Evolutionary conservation across 257 asterid species (phyloP).

Genomic region (Ligustrum vulgare): DNA sequence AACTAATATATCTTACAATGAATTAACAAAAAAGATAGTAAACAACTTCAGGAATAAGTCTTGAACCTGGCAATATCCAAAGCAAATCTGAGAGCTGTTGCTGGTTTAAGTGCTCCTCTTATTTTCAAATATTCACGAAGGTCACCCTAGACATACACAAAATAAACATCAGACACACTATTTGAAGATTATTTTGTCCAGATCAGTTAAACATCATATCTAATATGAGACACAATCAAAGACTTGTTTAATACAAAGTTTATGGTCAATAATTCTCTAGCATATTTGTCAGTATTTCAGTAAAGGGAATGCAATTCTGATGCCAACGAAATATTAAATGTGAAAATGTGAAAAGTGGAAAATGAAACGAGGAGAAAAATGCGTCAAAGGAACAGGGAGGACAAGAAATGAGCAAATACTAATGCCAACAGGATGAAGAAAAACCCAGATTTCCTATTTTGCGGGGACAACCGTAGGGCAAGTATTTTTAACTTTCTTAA

Average conservation of each 20-base stretch:
- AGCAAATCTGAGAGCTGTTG: constrained; percentile 85
- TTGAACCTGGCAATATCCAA: constrained; percentile 91
- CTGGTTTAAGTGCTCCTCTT: constrained; percentile 79
- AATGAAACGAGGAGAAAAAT: neutral
- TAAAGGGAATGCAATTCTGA: neutral
- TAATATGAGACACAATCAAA: neutral
- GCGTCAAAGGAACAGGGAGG: neutral
- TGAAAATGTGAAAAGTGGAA: neutral
- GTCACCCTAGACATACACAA: constrained; percentile 63
- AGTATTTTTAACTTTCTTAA: neutral
- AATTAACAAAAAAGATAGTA: neutral
- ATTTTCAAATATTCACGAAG: constrained; percentile 62
- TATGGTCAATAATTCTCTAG: neutral
- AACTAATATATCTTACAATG: neutral
- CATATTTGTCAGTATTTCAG: neutral
- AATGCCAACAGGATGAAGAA: neutral
- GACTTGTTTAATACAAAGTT: neutral
- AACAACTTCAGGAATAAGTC: constrained; percentile 1
- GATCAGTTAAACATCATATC: neutral
- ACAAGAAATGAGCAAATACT: neutral
- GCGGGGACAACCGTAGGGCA: neutral
- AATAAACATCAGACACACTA: constrained; percentile 12
- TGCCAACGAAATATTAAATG: neutral
- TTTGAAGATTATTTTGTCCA: neutral
- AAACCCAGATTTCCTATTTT: neutral